Base-by-base conservation (phyloP, 345 rosid genomes). In the Eucalyptus victrix region DNA sequence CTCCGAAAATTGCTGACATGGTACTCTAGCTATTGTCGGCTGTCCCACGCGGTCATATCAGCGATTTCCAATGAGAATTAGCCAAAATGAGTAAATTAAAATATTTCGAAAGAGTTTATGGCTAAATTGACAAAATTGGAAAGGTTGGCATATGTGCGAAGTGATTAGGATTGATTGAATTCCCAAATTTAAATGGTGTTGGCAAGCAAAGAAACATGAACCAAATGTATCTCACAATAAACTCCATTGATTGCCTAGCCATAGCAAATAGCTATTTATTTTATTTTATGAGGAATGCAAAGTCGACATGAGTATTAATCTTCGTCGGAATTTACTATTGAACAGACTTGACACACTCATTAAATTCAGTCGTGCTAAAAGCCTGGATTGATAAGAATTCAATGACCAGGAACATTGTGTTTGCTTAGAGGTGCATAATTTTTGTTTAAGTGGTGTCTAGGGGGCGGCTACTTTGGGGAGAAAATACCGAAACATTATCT, bases 31-130 rank as follows among this genome's bases (percentile, higher is more conserved):
- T n/a, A 67, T 67, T 8, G 12, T 3, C 23, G 1, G 10, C 6
- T 14, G 2, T 32, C 23, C 12, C 5, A 51, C 4, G 1, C 0
- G 4, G 56, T 53, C 23, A 32, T 4, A 2, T 32, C 2, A 67
- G 12, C 1, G 10, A 67, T 32, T 67, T 67, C 7, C 23, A 16
- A 8, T 0, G 3, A 53, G 23, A 53, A 53, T 53, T 18, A 19
- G 24, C 9, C 56, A 53, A 53, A 53, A 67, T 8, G 12, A 32
- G 6, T 32, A 8, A 67, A 67, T 67, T 17, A 37, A 17, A 67
- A 67, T 67, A 32, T 32, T 9, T 67, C 1, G 12, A 11, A 67
- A 32, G 34, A 2, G 0, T 67, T 32, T n/a, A 16, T 32, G 12
- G 19, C 23, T 32, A 4, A 67, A 67, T 32, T 67, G 12, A 5